phyloP scores from a whole-genome alignment of 2,329 filamentous ascomycete species.

The Colletotrichum orbiculare region DNA sequence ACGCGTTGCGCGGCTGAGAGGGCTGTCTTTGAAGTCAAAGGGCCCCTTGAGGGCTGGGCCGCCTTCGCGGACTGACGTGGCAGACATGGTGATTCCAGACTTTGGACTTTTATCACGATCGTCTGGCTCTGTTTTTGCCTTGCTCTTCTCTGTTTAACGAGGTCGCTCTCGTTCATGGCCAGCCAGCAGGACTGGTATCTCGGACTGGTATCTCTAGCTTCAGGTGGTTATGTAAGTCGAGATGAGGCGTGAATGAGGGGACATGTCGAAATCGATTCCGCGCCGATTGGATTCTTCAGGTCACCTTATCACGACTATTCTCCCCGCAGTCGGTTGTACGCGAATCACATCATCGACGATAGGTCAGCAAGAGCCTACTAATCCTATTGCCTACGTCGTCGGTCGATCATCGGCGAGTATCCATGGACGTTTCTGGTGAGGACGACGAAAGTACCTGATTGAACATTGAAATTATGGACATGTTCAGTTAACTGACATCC shows the following conservation, averaged over 20 bases:
- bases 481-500: too few species aligned
- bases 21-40: constrained; percentile 14
- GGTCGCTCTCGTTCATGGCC: background rate
- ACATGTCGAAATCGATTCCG: constrained; percentile 15
- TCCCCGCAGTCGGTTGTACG: constrained; percentile 14
- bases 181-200: background rate
- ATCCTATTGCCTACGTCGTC: too few species aligned
- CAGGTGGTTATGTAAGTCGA: constrained; percentile 12
- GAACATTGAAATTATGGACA: too few species aligned
- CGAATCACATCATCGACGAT: constrained; percentile 6
- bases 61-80: constrained; percentile 22
- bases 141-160: background rate
- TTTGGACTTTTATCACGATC: background rate
- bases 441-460: too few species aligned
- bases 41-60: constrained; percentile 16
- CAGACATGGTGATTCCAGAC: constrained; percentile 1
- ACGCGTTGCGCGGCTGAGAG: background rate
- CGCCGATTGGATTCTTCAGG: background rate
- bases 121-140: background rate
- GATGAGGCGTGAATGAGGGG: constrained; percentile 18
- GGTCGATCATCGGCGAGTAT: too few species aligned
- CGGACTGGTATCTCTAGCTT: background rate
- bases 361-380: background rate
- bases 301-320: background rate
- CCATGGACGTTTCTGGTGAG: too few species aligned